phyloP scores from a whole-genome alignment of 1,139 yeast species.

The Wickerhamomyces sp. region DNA sequence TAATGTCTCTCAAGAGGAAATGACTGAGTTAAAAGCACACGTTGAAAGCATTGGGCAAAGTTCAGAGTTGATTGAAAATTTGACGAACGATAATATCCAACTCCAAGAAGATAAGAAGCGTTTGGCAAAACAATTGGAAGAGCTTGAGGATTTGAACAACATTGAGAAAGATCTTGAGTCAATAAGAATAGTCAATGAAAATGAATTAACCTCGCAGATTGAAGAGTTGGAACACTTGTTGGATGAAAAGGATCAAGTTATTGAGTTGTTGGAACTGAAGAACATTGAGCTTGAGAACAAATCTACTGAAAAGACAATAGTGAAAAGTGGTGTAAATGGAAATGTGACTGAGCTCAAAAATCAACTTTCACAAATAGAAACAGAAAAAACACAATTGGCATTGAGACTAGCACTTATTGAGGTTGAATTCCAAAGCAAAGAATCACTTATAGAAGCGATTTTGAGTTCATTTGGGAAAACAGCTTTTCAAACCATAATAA shows the following conservation, averaged over 20 bases:
- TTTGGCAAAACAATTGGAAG: slow-evolving; percentile 42
- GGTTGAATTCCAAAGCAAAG: slow-evolving; percentile 1
- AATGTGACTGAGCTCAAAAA: not conserved
- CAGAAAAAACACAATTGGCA: not conserved
- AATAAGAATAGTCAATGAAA: slow-evolving; percentile 48
- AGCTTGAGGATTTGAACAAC: slow-evolving; percentile 54
- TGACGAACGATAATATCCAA: slow-evolving; percentile 50
- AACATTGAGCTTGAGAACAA: slow-evolving; percentile 28
- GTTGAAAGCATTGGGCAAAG: slow-evolving; percentile 38
- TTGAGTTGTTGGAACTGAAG: slow-evolving; percentile 31
- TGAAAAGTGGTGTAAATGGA: too few species aligned
- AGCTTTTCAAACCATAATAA: slow-evolving; percentile 1
- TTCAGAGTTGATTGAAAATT: slow-evolving; percentile 46
- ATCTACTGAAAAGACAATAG: too few species aligned
- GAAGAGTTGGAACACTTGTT: slow-evolving; percentile 29
- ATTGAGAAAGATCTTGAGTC: slow-evolving; percentile 62
- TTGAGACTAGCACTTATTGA: slow-evolving; percentile 2
- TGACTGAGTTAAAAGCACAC: slow-evolving; percentile 40
- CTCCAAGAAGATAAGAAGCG: slow-evolving; percentile 35
- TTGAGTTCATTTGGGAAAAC: not conserved
- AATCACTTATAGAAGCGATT: slow-evolving; percentile 1
- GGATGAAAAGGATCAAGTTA: slow-evolving; percentile 25
- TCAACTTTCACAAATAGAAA: not conserved
- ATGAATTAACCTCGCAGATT: slow-evolving; percentile 46
- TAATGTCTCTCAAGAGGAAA: slow-evolving; percentile 26